Conservation (phyloP, 352 stramenopile species). For the Globisporangium orthogonon region DNA sequence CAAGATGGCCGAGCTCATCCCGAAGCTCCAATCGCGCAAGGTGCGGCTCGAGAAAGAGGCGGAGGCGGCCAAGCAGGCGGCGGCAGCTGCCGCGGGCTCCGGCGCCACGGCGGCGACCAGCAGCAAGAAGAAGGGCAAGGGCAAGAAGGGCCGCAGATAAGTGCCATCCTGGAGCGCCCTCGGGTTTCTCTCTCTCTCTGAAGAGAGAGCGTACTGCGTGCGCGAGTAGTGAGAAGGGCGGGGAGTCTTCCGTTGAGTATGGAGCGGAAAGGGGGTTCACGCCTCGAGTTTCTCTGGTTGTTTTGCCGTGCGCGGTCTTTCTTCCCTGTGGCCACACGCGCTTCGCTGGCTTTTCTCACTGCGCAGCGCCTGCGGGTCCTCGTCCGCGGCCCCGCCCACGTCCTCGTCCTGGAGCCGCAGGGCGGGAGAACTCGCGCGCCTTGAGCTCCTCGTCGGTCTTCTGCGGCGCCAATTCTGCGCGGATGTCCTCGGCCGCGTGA, state of each 20-base stretch:
- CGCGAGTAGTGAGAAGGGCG: not conserved
- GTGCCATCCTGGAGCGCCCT: too few species aligned
- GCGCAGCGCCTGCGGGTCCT: slow-evolving; percentile 14
- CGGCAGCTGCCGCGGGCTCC: slow-evolving; percentile 21
- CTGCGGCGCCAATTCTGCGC: slow-evolving; percentile 36
- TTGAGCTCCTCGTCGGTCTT: slow-evolving; percentile 64
- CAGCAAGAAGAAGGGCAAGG: slow-evolving; percentile 83
- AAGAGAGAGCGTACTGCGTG: not conserved
- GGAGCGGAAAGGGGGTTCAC: not conserved
- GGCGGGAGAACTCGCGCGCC: slow-evolving; percentile 67
- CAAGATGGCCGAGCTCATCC: slow-evolving; percentile 85
- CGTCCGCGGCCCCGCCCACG: slow-evolving; percentile 54
- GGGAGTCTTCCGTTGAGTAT: not conserved
- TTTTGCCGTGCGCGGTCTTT: too few species aligned
- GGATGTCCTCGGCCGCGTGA: slow-evolving; percentile 60
- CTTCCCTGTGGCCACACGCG: too few species aligned
- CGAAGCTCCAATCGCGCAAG: slow-evolving; percentile 79
- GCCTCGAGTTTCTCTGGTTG: too few species aligned
- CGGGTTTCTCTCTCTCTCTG: not conserved
- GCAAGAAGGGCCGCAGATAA: slow-evolving; percentile 83
- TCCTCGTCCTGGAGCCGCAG: slow-evolving; percentile 48
- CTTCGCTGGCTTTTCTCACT: not conserved
- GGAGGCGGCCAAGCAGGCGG: slow-evolving; percentile 43
- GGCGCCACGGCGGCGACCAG: slow-evolving; percentile 21
- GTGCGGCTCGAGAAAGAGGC: slow-evolving; percentile 66